Base-by-base conservation (phyloP, 2,329 filamentous ascomycete species). In the Endoconidiophora polonica region DNA sequence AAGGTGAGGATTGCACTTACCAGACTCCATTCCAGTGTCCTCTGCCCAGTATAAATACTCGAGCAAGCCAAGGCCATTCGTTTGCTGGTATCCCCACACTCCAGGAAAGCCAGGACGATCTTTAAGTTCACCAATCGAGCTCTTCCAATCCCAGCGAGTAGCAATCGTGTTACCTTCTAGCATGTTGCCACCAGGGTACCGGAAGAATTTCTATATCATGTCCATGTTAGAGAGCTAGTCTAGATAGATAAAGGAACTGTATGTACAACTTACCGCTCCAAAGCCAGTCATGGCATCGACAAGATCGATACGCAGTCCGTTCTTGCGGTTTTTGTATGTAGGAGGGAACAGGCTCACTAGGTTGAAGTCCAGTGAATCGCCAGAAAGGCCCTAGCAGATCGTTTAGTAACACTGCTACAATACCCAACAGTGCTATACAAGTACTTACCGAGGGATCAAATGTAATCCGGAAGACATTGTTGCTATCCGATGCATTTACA, bases 171-270 rank as follows among this genome's bases (percentile, higher is more conserved):
- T 58, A 0, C 70, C 70, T 57, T 73, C 70, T 2, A 81, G 61
- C 65, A 78, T 79, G 58, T 79, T 80, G 6, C 77, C 79, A 4
- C 80, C 80, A 0, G 79, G 79, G 52, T 81, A 73, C 14, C 80
- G 71, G 42, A 83, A 68, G 56, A 81, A 72, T n/a, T 68, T 69
- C 62, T 65, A 44, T 20, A 20, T 33, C 26, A 18, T 37, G 29
- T 10, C 2, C 24, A 26, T 23, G 7, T 23, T 9, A 2, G 18
- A 12, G 10, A 3, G 43, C 52, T 41, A 54, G 48, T 10, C 26
- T 33, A 6, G 6, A 4, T 20, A 26, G n/a, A 26, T 10, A 16
- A n/a, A 18, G 3, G 6, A 4, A 24, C n/a, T 16, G 33, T 16
- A 23, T 10, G 18, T 20, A 26, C 22, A 26, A 52, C 64, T 59